phyloP scores from a whole-genome alignment of 176 grass and related monocot genomes.

The Neostapfia colusana region DNA sequence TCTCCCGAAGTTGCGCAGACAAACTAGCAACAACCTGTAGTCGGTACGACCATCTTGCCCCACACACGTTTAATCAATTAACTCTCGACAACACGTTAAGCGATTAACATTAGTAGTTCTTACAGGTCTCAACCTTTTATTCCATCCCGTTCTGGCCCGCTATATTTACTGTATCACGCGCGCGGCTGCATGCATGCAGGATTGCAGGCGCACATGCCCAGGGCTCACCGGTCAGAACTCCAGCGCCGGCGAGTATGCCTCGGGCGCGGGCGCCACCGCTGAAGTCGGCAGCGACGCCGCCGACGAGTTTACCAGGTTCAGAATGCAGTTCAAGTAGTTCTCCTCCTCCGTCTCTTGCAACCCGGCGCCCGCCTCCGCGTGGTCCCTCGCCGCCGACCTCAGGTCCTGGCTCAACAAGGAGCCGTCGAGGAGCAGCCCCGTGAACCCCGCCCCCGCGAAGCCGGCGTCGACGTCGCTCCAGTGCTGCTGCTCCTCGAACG shows the following conservation, averaged over 20 bases:
- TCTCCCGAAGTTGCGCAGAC: not conserved
- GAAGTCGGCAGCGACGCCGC: conserved; percentile 9
- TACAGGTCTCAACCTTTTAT: conserved; percentile 38
- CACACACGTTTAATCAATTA: conserved; percentile 36
- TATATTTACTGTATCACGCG: conserved; percentile 49
- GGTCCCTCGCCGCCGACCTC: conserved; percentile 25
- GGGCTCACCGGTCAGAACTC: conserved; percentile 43
- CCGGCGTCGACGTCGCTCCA: conserved; percentile 14
- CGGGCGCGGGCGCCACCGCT: not conserved
- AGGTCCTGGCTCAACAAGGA: conserved; percentile 34
- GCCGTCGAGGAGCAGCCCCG: conserved; percentile 51
- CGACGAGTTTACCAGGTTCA: conserved; percentile 58
- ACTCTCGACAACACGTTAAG: conserved; percentile 30
- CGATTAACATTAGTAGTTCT: conserved; percentile 41
- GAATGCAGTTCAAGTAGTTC: conserved; percentile 64
- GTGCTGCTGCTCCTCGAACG: conserved; percentile 45
- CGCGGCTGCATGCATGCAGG: not conserved
- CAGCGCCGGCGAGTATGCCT: conserved; percentile 37
- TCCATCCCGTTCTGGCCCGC: conserved; percentile 2
- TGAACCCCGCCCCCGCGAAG: conserved; percentile 45
- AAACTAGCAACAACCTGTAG: conserved; percentile 33
- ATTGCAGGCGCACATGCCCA: not conserved
- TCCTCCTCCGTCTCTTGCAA: conserved; percentile 50
- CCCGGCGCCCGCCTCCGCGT: conserved; percentile 13
- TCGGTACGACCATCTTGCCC: not conserved